Percentiles rank a stretch among this genome's conserved stretches.
These are phyloP conservation scores for Boletus coffeatus DNA, from an alignment of 1,284 basidiomycete genomes.

Conservation along the genomic window DNA sequence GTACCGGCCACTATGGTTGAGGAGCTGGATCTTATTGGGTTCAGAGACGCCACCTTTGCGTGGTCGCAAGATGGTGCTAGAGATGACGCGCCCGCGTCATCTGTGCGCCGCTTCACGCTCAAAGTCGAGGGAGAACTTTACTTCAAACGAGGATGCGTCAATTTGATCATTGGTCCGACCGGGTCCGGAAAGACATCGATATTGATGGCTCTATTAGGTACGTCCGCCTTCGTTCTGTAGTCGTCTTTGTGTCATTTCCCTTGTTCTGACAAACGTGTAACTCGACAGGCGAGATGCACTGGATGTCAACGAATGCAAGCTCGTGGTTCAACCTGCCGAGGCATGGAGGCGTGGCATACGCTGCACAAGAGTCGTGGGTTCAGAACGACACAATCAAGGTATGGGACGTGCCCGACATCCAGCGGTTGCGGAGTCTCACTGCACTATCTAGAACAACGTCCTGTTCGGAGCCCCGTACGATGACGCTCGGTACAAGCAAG, in stretches of 20 bases:
- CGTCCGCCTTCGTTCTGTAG: not conserved
- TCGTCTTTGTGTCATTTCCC: not conserved
- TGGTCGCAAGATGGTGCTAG: not conserved
- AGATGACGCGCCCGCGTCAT: not conserved
- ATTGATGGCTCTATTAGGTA: slow-evolving; percentile 1
- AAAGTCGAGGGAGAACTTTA: not conserved
- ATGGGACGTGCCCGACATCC: not conserved
- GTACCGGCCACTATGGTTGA: not conserved
- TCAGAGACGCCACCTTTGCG: not conserved
- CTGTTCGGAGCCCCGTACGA: not conserved
- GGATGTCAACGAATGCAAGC: not conserved
- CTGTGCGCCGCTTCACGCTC: not conserved
- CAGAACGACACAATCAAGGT: not conserved
- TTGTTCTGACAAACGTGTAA: not conserved
- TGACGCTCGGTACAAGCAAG: not conserved
- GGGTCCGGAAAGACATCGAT: not conserved
- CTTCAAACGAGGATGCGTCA: not conserved
- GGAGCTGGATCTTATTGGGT: not conserved
- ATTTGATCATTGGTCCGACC: not conserved
- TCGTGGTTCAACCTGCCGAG: slow-evolving; percentile 2
- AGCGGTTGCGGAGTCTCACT: not conserved
- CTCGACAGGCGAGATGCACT: slow-evolving; percentile 1
- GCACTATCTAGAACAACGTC: not conserved
- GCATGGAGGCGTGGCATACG: not conserved
- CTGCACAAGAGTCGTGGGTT: not conserved